These are phyloP conservation scores for Xerocomellus intermedius DNA, from an alignment of 768 basidiomycete species.

Conservation along the genomic window DNA sequence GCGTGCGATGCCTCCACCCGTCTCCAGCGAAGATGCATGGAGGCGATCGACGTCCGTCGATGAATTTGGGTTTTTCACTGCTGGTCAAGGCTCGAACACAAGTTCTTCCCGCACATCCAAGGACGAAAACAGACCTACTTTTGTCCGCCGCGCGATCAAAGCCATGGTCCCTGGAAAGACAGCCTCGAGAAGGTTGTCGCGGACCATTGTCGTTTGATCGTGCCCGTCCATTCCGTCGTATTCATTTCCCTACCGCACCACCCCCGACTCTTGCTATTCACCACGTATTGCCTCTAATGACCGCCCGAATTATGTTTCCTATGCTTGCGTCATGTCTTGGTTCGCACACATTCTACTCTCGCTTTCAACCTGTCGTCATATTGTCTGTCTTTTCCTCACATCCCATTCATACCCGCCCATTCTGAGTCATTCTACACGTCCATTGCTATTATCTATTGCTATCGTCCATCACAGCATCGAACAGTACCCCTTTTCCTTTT, in stretches of 20 bases:
- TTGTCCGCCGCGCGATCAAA: constrained; percentile 72
- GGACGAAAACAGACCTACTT: constrained; percentile 48
- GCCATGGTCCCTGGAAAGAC: constrained; percentile 70
- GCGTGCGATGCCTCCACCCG: constrained; percentile 66
- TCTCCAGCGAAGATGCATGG: constrained; percentile 62
- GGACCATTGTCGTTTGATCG: constrained; percentile 29
- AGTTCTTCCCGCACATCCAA: constrained; percentile 32
- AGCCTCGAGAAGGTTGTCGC: constrained; percentile 49
- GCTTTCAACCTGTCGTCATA: constrained; percentile 26
- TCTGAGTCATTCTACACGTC: constrained; percentile 19
- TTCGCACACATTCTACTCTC: constrained; percentile 4
- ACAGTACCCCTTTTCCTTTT: constrained; percentile 4
- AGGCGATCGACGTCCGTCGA: constrained; percentile 52
- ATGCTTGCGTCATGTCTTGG: constrained; percentile 13
- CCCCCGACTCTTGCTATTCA: neutral
- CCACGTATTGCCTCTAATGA: constrained; percentile 9
- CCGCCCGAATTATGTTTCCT: constrained; percentile 8
- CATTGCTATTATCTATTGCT: constrained; percentile 37
- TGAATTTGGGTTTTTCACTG: constrained; percentile 59
- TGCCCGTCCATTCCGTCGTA: neutral
- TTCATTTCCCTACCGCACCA: neutral
- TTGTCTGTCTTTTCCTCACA: constrained; percentile 16
- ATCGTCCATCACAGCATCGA: constrained; percentile 25
- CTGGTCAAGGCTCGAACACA: constrained; percentile 26
- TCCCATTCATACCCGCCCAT: constrained; percentile 14